phyloP scores from a whole-genome alignment of 768 basidiomycete species.

The Lactifluus rugatus region DNA sequence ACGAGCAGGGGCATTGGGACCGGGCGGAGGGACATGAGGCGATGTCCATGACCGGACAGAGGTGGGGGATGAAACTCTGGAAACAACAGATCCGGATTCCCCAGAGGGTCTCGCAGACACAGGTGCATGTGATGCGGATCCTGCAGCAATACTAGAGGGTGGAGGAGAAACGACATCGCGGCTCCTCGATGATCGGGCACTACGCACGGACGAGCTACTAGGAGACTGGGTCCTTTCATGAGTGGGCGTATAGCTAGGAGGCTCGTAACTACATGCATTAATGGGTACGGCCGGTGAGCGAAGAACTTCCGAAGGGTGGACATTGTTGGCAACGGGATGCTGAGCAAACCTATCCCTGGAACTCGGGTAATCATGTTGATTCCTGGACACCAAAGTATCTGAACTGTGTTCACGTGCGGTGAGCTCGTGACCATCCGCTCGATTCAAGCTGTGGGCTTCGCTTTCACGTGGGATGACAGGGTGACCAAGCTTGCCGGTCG shows the following conservation, averaged over 20 bases:
- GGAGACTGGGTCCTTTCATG: slow-evolving; percentile 12
- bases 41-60: slow-evolving; percentile 16
- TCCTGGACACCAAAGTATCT: not conserved
- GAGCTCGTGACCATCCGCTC: not conserved
- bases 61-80: slow-evolving; percentile 21
- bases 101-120: slow-evolving; percentile 21
- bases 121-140: slow-evolving; percentile 19
- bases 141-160: slow-evolving; percentile 3
- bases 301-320: not conserved
- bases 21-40: slow-evolving; percentile 9
- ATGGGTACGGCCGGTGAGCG: slow-evolving; percentile 1
- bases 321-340: not conserved
- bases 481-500: not conserved
- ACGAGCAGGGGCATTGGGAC: slow-evolving; percentile 20
- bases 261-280: not conserved
- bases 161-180: slow-evolving; percentile 9
- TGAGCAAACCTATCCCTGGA: not conserved
- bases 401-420: not conserved
- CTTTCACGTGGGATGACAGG: not conserved
- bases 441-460: not conserved
- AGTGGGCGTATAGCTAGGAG: not conserved
- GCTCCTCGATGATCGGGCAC: slow-evolving; percentile 7
- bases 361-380: not conserved
- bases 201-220: slow-evolving; percentile 10
- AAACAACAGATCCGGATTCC: slow-evolving; percentile 1